Evolutionary conservation across 345 rosid genomes (phyloP).

Genomic region (Laguncularia racemosa): DNA sequence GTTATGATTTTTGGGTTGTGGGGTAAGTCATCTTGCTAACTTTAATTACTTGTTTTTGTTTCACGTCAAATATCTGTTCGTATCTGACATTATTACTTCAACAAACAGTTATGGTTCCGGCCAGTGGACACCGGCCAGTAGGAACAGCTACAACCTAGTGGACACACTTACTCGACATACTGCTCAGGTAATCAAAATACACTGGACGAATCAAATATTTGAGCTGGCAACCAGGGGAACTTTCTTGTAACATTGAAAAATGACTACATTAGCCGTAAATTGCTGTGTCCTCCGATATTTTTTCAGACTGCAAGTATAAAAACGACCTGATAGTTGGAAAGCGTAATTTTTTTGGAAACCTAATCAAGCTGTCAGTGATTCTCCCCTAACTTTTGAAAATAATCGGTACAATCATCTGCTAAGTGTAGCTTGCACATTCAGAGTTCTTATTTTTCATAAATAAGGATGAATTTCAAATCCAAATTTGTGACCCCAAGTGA

Average conservation of each 20-base stretch:
- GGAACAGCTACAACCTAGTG: constrained; percentile 15
- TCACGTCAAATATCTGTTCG: neutral
- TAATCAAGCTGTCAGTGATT: no score
- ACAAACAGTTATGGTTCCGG: constrained; percentile 17
- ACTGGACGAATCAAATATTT: neutral
- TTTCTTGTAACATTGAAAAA: neutral
- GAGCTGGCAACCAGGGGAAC: neutral
- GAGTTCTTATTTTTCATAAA: no score
- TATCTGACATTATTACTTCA: neutral
- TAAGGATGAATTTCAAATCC: no score
- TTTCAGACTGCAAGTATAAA: no score
- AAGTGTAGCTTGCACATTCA: no score
- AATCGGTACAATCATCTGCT: no score
- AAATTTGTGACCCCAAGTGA: no score
- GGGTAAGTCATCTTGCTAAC: constrained; percentile 9
- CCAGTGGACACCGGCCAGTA: constrained; percentile 18
- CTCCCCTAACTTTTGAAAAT: no score
- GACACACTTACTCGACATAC: constrained; percentile 23
- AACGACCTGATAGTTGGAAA: no score
- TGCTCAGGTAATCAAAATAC: constrained; percentile 13
- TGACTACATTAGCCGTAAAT: no score
- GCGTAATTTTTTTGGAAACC: no score
- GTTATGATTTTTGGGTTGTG: constrained; percentile 24
- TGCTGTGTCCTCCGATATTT: no score
- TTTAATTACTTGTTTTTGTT: neutral